Evolutionary conservation across 2,329 filamentous ascomycete genomes (phyloP).

Genomic region (Fusarium clavum): DNA sequence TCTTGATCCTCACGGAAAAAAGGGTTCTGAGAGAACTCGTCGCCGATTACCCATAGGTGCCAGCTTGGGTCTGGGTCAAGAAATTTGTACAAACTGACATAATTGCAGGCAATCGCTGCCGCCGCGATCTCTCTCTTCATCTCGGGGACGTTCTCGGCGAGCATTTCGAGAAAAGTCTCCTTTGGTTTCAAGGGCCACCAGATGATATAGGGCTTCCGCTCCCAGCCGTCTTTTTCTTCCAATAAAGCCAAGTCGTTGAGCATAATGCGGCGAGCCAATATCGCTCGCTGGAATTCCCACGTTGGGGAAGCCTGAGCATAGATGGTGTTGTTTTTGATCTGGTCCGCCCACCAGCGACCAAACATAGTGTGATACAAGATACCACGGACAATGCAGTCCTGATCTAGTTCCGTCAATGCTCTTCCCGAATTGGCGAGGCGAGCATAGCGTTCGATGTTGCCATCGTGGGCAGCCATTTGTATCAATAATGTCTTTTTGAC

Average conservation of each 20-base stretch:
- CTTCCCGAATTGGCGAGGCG: background rate
- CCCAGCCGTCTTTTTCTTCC: background rate
- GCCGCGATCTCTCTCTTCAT: constrained; percentile 1
- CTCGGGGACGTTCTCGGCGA: background rate
- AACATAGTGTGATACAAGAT: constrained; percentile 9
- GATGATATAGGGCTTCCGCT: constrained; percentile 6
- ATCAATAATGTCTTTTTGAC: constrained; percentile 7
- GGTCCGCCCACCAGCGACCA: constrained; percentile 15
- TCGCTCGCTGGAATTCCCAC: background rate
- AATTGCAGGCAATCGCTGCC: constrained; percentile 18
- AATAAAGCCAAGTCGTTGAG: constrained; percentile 2
- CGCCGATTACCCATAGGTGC: background rate
- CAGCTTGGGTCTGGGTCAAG: constrained; percentile 1
- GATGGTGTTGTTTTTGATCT: constrained; percentile 4
- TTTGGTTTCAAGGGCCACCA: constrained; percentile 16
- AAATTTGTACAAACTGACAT: fast-evolving
- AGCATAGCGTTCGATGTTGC: constrained; percentile 11
- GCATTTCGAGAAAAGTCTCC: fast-evolving
- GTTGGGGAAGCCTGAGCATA: background rate
- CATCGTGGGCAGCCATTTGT: constrained; percentile 20
- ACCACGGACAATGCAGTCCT: constrained; percentile 1
- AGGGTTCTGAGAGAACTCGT: background rate
- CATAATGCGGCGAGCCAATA: constrained; percentile 13
- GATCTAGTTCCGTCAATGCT: background rate
- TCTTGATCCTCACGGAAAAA: constrained; percentile 5